phyloP scores from a whole-genome alignment of 768 basidiomycete species.

The Boletus sp. region DNA sequence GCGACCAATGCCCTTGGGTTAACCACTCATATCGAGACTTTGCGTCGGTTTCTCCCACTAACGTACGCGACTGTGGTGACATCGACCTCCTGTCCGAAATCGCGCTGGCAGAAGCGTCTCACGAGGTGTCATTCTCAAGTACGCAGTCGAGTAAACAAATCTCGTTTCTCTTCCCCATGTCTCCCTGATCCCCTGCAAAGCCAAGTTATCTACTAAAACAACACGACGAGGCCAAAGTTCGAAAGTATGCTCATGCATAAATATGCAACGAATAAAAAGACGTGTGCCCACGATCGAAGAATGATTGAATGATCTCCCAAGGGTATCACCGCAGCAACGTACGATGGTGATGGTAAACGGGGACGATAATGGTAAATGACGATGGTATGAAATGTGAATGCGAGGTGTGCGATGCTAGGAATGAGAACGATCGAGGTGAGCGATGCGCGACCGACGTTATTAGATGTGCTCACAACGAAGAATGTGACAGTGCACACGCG shows the following conservation, averaged over 20 bases:
- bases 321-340: slow-evolving; percentile 1
- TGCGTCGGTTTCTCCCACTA: not conserved
- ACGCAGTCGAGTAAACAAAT: not conserved
- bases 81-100: not conserved
- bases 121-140: not conserved
- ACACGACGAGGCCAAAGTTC: slow-evolving; percentile 18
- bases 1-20: not conserved
- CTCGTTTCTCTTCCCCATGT: not conserved
- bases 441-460: not conserved
- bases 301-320: not conserved
- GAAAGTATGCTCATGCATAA: slow-evolving; percentile 18
- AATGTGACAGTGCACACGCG: not conserved
- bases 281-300: slow-evolving; percentile 10
- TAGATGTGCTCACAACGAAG: slow-evolving; percentile 21
- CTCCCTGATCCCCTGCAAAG: slow-evolving; percentile 1
- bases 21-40: not conserved
- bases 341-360: slow-evolving; percentile 6
- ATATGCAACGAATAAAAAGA: slow-evolving; percentile 13
- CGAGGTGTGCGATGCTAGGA: slow-evolving; percentile 7
- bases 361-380: too few species aligned
- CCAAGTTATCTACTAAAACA: slow-evolving; percentile 19
- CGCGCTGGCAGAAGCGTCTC: not conserved
- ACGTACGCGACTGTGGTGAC: not conserved
- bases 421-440: slow-evolving; percentile 7
- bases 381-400: slow-evolving; percentile 7